Evolutionary conservation across 2,329 filamentous ascomycete species (phyloP), one percentile per base, ranked within the genome.

Genomic region (Nigrospora oryzae): DNA sequence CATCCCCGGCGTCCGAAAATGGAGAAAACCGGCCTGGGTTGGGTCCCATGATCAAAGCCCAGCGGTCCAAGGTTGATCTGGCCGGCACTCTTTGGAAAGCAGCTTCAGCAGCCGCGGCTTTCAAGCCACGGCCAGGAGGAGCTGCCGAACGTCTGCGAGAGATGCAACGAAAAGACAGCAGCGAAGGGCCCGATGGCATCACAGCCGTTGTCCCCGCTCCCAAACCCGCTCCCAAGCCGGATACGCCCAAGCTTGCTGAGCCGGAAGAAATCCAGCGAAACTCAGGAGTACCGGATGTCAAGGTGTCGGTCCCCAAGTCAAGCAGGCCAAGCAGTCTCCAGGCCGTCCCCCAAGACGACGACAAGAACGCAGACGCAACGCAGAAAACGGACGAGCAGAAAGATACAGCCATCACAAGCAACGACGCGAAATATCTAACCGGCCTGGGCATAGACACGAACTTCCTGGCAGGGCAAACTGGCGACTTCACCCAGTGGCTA

Each of bases 11-110:
- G 16, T 15, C 41, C 15, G 56, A 60, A 14, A 43, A 51, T 3
- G 69, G 73, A 43, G 71, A 74, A 2, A 57, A 49, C 7, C 68
- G 87, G n/a, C 88, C 89, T 15, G 89, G 89, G 1, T 74, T 95
- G 7, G 89, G 89, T 0, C 88, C 89, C 2, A 95, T 95, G 90
- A 84, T 96, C 56, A 91, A 88, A 64, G 80, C 84, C 50, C 88
- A 87, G 59, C 79, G 77, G 49, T 83, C 81, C 1, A 81, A 77
- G 50, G 75, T 73, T n/a, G 83, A 93, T 46, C 73, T 93, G 55
- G 86, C 86, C 16, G 83, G 79, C 33, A 75, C 79, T 6, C 79
- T 96, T 49, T 86, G 86, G 66, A 94, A 89, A 63, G 89, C 89
- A 19, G 89, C 88, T 1, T 80, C 75, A 45, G 80, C 84, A 19